Evolutionary conservation across 768 basidiomycete species (phyloP), one percentile per base, ranked within the genome.

Genomic region (Mycena leptocephala): DNA sequence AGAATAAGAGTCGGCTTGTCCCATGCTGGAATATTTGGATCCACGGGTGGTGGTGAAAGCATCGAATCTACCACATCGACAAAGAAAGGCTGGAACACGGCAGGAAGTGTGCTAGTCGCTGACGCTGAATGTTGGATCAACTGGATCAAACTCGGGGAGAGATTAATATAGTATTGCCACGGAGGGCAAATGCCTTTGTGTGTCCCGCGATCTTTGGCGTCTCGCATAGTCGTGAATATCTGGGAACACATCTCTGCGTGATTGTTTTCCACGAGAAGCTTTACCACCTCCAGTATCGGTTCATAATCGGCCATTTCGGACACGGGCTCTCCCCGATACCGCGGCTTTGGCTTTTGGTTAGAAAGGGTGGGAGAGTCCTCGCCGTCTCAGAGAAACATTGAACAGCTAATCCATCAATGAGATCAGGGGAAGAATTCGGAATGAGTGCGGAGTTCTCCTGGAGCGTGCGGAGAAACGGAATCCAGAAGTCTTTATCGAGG

Each of bases 121-220:
- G 26, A 5, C 5, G 55, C 32, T 20, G 43, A 46, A 56, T 14
- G 32, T 20, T 56, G 55, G 55, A 56, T 32, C 20, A 46, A 18
- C 22, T 20, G 43, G 18, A 46, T 18, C 16, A 56, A 10, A 32
- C n/a, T n/a, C n/a, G n/a, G n/a, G n/a, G n/a, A 28, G 30, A 76
- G 43, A 32, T 72, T 61, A 2, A 33, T 24, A 32, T 76, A 76
- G n/a, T 71, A 76, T 37, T 46, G 35, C 75, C 75, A 76, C 20
- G 75, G 75, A 24, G 75, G 75, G 41, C 28, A 75, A 2, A 10
- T 7, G 18, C n/a, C 11, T 5, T 7, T 2, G 30, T 51, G 70
- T 16, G 18, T 11, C 24, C 68, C 75, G 11, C 30, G 39, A 13
- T 28, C 30, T 8, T 39, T 14, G 13, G 70, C 62, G 14, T 71